These are phyloP conservation scores for Hortiboletus flavorubellus DNA, from an alignment of 768 basidiomycete species.

Conservation along the genomic window DNA sequence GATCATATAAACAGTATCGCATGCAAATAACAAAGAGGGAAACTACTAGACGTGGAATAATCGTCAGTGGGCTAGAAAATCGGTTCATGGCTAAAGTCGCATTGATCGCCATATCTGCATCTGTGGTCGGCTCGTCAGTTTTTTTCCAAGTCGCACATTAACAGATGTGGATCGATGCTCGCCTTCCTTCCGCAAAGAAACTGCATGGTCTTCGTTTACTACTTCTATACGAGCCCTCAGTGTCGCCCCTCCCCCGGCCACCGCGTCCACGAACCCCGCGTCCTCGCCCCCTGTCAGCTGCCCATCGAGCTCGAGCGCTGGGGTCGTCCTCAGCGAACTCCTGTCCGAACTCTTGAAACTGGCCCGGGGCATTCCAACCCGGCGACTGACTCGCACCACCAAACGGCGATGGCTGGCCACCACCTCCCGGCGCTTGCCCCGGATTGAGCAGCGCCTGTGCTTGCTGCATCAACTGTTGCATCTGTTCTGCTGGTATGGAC, in stretches of 20 bases:
- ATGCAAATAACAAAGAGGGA: slow-evolving; percentile 11
- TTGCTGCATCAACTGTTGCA: slow-evolving; percentile 58
- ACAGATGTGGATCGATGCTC: slow-evolving; percentile 54
- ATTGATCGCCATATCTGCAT: slow-evolving; percentile 87
- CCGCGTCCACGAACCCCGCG: slow-evolving; percentile 57
- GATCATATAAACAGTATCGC: slow-evolving; percentile 11
- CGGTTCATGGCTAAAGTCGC: slow-evolving; percentile 75
- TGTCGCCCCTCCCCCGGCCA: slow-evolving; percentile 50
- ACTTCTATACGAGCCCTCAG: slow-evolving; percentile 63
- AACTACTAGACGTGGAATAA: background rate
- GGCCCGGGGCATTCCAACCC: slow-evolving; percentile 38
- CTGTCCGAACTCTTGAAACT: slow-evolving; percentile 48
- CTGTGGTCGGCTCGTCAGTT: slow-evolving; percentile 53
- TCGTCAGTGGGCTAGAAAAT: slow-evolving; percentile 24
- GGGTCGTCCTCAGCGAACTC: slow-evolving; percentile 43
- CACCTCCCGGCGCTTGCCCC: slow-evolving; percentile 26
- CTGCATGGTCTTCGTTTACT: slow-evolving; percentile 87
- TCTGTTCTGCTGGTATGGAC: slow-evolving; percentile 52
- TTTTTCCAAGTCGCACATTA: slow-evolving; percentile 22
- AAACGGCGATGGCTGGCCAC: slow-evolving; percentile 33
- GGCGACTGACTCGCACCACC: slow-evolving; percentile 34
- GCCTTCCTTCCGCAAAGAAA: slow-evolving; percentile 91
- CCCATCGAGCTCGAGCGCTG: slow-evolving; percentile 44
- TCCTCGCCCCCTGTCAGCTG: slow-evolving; percentile 45
- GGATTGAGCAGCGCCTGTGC: slow-evolving; percentile 34